These are phyloP conservation scores for Pseudoscleropodium purum DNA, from an alignment of 225 moss, liverwort and hornwort species.

Conservation along the genomic window DNA sequence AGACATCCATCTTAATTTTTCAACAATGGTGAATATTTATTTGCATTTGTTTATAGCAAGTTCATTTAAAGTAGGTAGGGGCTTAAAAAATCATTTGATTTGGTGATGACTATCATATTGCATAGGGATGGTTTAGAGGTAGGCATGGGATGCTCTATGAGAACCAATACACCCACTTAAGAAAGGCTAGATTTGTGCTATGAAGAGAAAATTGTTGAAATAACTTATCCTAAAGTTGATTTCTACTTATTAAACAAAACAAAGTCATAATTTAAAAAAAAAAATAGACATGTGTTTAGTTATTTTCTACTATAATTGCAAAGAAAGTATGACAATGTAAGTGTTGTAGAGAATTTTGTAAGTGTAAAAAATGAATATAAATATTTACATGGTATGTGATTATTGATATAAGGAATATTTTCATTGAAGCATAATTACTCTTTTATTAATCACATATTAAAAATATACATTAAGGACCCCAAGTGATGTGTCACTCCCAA, in stretches of 20 bases:
- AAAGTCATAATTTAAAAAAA: background rate
- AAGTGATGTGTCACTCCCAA: background rate
- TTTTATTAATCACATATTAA: background rate
- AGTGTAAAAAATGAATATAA: background rate
- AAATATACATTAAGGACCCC: background rate
- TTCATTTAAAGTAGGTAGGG: fast-evolving
- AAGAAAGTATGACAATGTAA: too few species aligned
- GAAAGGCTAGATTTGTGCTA: background rate
- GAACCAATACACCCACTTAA: background rate
- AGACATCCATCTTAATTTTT: background rate
- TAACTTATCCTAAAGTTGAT: background rate
- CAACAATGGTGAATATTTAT: background rate
- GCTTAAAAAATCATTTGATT: background rate
- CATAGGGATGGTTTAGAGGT: background rate
- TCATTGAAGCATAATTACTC: background rate
- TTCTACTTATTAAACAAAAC: background rate
- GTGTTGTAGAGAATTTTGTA: background rate
- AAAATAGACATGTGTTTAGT: fast-evolving
- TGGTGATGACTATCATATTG: fast-evolving
- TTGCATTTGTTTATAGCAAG: fast-evolving
- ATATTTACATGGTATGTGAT: background rate
- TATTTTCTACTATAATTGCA: background rate
- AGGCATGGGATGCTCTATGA: fast-evolving
- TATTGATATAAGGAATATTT: background rate
- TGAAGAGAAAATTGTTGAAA: background rate